phyloP scores from a whole-genome alignment of 2,329 filamentous ascomycete genomes.

The Cytospora leucostoma region DNA sequence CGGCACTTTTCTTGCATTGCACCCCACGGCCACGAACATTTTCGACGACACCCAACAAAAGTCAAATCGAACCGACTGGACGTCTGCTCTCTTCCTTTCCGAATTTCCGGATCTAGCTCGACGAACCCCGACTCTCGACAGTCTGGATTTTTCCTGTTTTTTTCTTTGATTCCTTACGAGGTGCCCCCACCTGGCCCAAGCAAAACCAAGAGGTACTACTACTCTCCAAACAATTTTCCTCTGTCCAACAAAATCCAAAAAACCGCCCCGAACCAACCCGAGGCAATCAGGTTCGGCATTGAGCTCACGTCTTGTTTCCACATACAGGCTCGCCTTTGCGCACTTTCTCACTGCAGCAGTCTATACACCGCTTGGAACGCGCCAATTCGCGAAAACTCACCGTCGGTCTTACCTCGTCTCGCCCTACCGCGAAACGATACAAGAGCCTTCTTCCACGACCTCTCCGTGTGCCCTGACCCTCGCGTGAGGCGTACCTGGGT shows the following conservation, averaged over 20 bases:
- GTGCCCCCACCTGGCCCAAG: not conserved
- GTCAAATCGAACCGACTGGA: not conserved
- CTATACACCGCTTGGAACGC: conserved; percentile 15
- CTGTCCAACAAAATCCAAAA: not conserved
- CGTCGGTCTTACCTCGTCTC: conserved; percentile 4
- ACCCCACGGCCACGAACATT: not conserved
- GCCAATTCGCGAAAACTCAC: conserved; percentile 4
- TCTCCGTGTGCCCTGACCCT: conserved; percentile 21
- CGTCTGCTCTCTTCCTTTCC: not conserved
- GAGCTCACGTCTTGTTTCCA: not conserved
- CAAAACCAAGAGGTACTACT: not conserved
- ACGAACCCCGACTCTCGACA: not conserved
- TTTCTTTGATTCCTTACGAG: not conserved
- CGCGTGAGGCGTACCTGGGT: conserved; percentile 25
- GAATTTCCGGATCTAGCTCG: not conserved
- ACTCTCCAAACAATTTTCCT: not conserved
- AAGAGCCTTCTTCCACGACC: conserved; percentile 20
- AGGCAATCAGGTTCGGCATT: not conserved
- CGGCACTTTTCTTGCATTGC: not conserved
- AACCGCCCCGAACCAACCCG: not conserved
- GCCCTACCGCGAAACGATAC: conserved; percentile 14
- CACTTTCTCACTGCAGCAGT: conserved; percentile 2
- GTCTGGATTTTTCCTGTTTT: not conserved
- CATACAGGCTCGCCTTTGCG: not conserved
- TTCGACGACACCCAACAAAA: not conserved